Base-by-base conservation (phyloP, 495 filamentous ascomycete species). In the Penicillium pulvis region DNA sequence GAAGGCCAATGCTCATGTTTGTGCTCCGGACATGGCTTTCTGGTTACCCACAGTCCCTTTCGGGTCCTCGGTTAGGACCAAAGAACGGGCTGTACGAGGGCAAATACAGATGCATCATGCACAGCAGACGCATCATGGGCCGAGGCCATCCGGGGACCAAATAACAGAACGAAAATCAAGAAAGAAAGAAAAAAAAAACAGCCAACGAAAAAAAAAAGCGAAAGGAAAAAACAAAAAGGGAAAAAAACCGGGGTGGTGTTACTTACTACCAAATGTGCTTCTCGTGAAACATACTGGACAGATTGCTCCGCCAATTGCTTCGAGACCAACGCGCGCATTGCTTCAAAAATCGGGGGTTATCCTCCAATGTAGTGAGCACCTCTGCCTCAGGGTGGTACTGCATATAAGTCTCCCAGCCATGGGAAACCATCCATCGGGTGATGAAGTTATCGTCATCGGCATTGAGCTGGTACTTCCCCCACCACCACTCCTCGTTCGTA, bases 371-470 rank as follows among this genome's bases (percentile, higher is more conserved):
- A 8, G 90, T 93, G 69, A 87, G 79, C 48, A 93, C 83, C 69
- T 90, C 85, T 26, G 87, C 87, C 60, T 90, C 83, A 31, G 79
- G 79, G 63, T 90, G 83, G 68, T 90, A 89, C 72, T 93, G 90
- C 64, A 91, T 88, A 72, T 79, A 86, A 16, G 89, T 91, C 66
- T 88, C 85, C 87, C 89, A 91, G 46, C 83, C 79, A 68, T 91
- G 84, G 24, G 83, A 85, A 49, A 90, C 86, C 69, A 92, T 80
- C 86, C 88, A 93, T 24, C 90, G 82, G 6, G 90, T 92, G 47
- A 92, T 86, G 67, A 88, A 92, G 70, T 92, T 93, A 75, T 93
- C 90, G 65, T 93, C 90, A 63, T 92, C 90, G 6, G 88, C 87
- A 66, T 92, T 91, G 60, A 93, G 77, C 47, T 87, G 87, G 65